phyloP scores from a whole-genome alignment of 2,329 filamentous ascomycete genomes.

The Hypoxylon sp. region DNA sequence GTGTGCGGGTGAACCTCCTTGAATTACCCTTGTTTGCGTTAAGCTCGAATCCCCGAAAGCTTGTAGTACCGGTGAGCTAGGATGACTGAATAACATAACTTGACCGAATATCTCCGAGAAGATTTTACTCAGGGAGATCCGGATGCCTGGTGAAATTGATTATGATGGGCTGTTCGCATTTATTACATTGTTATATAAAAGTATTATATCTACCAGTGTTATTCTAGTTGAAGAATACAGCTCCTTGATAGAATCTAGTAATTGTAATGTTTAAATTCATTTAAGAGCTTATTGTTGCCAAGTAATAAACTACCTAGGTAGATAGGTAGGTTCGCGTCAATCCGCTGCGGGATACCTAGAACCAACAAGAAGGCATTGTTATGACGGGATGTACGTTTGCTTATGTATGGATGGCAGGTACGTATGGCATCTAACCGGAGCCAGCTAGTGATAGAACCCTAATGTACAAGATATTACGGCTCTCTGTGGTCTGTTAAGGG shows the following conservation, averaged over 20 bases:
- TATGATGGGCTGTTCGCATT: no score
- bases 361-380: neutral
- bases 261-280: neutral
- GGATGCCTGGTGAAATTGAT: no score
- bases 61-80: neutral
- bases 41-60: neutral
- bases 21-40: neutral
- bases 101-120: neutral
- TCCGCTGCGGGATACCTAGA: neutral
- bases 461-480: neutral
- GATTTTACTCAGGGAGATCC: neutral
- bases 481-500: neutral
- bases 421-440: neutral
- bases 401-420: neutral
- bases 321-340: neutral
- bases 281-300: neutral
- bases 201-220: no score
- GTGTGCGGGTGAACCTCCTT: neutral
- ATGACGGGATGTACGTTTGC: neutral
- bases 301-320: neutral
- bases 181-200: no score
- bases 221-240: neutral
- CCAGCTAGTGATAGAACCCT: neutral
- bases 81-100: neutral
- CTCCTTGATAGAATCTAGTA: neutral